Base-by-base conservation (phyloP, 2,329 filamentous ascomycete species). In the Exophiala alcalophila region DNA sequence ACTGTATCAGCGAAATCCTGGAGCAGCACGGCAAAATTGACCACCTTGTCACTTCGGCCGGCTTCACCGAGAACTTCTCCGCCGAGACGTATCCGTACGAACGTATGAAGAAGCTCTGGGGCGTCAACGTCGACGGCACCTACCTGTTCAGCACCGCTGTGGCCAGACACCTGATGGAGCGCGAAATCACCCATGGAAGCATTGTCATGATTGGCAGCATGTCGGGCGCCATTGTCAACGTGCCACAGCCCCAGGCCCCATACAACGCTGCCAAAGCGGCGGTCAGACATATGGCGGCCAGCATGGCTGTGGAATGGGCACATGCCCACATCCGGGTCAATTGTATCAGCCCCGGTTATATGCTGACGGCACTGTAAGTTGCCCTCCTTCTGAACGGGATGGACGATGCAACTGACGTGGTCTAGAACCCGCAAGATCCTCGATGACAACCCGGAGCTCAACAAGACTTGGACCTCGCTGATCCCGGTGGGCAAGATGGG, bases 171-270 rank as follows among this genome's bases (percentile, higher is more conserved):
- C 71, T 96, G 51, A 92, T 95, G 80, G 81, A 83, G 61, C 80
- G 90, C 62, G 72, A 77, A 4, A 40, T 52, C 15, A 48, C 47
- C 6, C 72, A 78, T 0, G 91, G 90, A 29, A 92, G 84, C 69
- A 90, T 97, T 64, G 87, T 96, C 57, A 85, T 95, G 71, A 92
- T 95, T 59, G 91, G 90, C 19, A 92, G 85, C 76, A 97, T 97
- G 90, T 90, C 84, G 37, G 91, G 90, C 30, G 70, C 83, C 41
- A 90, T 97, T 58, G 91, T 97, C 66, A 97, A 97, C 60, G 85
- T 96, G 6, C 91, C 91, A 11, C 91, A 97, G 65, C 89, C 88
- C 0, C 91, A 97, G 64, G 87, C 79, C 31, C 89, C 90, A 0
- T 96, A 96, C 70, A 96, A 96, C 62, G 86, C 85, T 4, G 81